These are phyloP conservation scores for Talaromyces islandicus DNA, from an alignment of 2,329 filamentous ascomycete species.

Conservation along the genomic window DNA sequence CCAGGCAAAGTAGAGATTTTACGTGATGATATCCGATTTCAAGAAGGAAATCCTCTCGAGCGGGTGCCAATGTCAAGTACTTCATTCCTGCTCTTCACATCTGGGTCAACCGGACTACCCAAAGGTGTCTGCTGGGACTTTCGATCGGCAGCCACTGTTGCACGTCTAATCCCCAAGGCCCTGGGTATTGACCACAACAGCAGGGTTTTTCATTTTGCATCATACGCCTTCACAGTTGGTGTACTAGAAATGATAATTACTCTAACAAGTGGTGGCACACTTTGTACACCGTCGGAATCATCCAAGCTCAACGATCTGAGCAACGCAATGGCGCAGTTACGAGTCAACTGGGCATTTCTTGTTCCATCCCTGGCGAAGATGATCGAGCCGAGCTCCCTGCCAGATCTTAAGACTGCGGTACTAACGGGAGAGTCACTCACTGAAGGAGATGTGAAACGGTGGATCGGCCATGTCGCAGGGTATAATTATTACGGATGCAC, in stretches of 20 bases:
- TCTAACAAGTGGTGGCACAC: conserved; percentile 4
- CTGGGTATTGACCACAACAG: neutral
- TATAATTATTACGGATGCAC: conserved; percentile 9
- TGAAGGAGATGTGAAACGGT: conserved; percentile 28
- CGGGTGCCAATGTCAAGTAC: neutral
- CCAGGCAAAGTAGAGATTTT: neutral
- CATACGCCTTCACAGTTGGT: conserved; percentile 19
- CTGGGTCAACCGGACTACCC: conserved; percentile 14
- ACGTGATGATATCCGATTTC: neutral
- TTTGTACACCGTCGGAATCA: conserved; percentile 10
- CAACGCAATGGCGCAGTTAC: conserved; percentile 33
- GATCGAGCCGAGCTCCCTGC: neutral
- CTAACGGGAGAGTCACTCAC: neutral
- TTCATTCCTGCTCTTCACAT: conserved; percentile 13
- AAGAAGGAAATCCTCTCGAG: neutral
- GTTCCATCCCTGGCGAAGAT: conserved; percentile 1
- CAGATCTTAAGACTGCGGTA: neutral
- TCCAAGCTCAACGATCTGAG: conserved; percentile 25
- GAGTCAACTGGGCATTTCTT: neutral
- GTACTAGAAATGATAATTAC: conserved; percentile 29
- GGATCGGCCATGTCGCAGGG: conserved; percentile 11
- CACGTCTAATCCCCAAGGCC: neutral
- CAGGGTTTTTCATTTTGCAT: conserved; percentile 33
- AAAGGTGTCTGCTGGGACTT: neutral
- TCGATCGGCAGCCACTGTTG: neutral